These are phyloP conservation scores for Rhododendron ferrugineum DNA, from an alignment of 148 eudicot species.

Conservation along the genomic window DNA sequence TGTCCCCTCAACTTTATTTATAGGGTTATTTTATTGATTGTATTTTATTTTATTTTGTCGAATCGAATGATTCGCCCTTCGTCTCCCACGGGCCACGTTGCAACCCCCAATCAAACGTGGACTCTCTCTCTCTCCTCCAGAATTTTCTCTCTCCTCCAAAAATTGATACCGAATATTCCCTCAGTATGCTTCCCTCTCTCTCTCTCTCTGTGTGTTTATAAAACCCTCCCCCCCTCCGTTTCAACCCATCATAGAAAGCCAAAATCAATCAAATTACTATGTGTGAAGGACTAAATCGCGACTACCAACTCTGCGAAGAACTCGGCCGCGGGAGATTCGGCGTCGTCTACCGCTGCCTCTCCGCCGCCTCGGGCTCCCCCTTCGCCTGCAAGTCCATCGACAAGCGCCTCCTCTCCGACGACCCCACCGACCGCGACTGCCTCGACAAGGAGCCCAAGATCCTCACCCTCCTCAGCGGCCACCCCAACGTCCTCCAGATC, in stretches of 20 bases:
- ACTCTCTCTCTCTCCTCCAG: background rate
- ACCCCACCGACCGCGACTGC: conserved; percentile 45
- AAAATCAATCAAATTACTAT: conserved; percentile 12
- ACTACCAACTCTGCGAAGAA: conserved; percentile 70
- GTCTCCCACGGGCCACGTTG: background rate
- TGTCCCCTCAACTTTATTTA: no score
- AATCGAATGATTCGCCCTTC: background rate
- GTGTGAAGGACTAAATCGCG: conserved; percentile 44
- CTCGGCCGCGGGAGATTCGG: conserved; percentile 87
- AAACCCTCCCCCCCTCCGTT: background rate
- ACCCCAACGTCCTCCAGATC: conserved; percentile 31
- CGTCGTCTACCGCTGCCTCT: conserved; percentile 65
- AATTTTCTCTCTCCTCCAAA: background rate
- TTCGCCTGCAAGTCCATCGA: conserved; percentile 71
- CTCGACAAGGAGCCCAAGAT: conserved; percentile 43
- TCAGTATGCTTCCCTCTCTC: background rate
- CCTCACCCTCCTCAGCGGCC: conserved; percentile 23
- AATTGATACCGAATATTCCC: background rate
- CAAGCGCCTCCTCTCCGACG: conserved; percentile 47
- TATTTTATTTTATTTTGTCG: background rate
- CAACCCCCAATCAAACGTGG: background rate
- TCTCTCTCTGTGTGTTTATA: background rate
- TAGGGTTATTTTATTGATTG: no score
- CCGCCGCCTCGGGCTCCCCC: conserved; percentile 18
- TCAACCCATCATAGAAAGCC: background rate